phyloP scores from a whole-genome alignment of 306 rosid species.

The Bauhinia variegata region DNA sequence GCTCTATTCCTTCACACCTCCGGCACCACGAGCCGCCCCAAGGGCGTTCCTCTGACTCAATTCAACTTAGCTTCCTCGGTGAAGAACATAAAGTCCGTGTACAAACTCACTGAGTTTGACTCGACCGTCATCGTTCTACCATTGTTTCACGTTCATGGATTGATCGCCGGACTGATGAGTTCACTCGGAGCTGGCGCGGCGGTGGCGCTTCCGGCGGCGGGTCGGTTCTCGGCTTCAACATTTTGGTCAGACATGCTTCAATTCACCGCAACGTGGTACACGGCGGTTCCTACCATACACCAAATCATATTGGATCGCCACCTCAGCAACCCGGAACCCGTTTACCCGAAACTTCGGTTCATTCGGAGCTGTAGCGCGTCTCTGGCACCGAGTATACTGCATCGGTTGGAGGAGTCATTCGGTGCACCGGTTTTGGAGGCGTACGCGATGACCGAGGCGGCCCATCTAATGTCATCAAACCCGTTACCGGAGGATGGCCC shows the following conservation, averaged over 20 bases:
- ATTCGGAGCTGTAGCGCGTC: constrained; percentile 91
- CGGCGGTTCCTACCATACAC: constrained; percentile 94
- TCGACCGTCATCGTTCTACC: constrained; percentile 86
- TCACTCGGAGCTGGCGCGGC: constrained; percentile 68
- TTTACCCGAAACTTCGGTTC: constrained; percentile 80
- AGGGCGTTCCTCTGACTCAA: constrained; percentile 86
- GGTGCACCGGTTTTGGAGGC: constrained; percentile 91
- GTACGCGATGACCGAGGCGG: constrained; percentile 93
- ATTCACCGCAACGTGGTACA: constrained; percentile 84
- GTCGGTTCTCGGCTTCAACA: constrained; percentile 82
- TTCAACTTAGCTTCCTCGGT: constrained; percentile 77
- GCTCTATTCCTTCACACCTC: constrained; percentile 97
- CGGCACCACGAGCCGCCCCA: constrained; percentile 93
- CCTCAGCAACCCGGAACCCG: constrained; percentile 53
- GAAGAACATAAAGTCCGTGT: constrained; percentile 68
- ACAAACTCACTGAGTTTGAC: constrained; percentile 71
- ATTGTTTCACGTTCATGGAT: constrained; percentile 82
- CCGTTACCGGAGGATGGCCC: constrained; percentile 77
- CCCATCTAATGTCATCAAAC: constrained; percentile 80
- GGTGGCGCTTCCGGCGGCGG: constrained; percentile 67
- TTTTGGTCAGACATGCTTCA: constrained; percentile 81
- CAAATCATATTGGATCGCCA: constrained; percentile 92
- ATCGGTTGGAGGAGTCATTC: constrained; percentile 65
- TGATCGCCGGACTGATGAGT: constrained; percentile 67
- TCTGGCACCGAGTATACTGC: constrained; percentile 70